Conservation (phyloP, 2,329 filamentous ascomycete genomes). For the Epichloe elymi region DNA sequence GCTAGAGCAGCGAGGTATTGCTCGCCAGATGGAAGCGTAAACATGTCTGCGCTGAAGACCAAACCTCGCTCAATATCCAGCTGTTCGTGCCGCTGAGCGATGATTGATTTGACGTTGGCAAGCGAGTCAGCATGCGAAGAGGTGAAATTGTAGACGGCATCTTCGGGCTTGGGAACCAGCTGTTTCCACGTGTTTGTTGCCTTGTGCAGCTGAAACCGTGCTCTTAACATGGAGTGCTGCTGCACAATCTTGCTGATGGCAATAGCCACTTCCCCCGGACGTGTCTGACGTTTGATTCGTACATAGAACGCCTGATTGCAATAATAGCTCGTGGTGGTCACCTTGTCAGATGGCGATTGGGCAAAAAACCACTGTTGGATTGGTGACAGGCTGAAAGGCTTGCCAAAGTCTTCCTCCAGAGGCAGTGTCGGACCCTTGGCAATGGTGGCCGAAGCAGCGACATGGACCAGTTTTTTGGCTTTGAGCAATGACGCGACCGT, state of each 20-base stretch:
- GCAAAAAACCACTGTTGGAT: slow-evolving; percentile 6
- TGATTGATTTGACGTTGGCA: background rate
- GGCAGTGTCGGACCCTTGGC: background rate
- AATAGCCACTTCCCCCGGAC: background rate
- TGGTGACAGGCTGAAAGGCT: slow-evolving; percentile 4
- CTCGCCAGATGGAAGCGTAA: background rate
- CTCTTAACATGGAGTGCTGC: slow-evolving; percentile 6
- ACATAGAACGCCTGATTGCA: slow-evolving; percentile 4
- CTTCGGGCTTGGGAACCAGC: background rate
- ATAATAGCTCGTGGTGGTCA: slow-evolving; percentile 1
- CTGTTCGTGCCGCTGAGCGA: background rate
- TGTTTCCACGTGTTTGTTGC: background rate
- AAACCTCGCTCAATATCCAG: slow-evolving; percentile 10
- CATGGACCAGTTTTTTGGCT: background rate
- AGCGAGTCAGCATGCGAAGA: background rate
- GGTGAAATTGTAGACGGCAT: background rate
- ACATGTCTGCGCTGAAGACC: slow-evolving; percentile 9
- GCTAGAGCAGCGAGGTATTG: slow-evolving; percentile 19
- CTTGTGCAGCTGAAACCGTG: slow-evolving; percentile 1
- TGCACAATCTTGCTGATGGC: slow-evolving; percentile 1
- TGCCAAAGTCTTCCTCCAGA: slow-evolving; percentile 1
- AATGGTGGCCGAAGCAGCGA: background rate
- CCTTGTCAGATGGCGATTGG: slow-evolving; percentile 2
- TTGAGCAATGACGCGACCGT: slow-evolving; percentile 1
- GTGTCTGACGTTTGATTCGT: background rate